A percentile compares a stretch with the other conserved stretches of the same genome.
phyloP scores from a whole-genome alignment of 768 basidiomycete genomes.

The Exsudoporus frostii region DNA sequence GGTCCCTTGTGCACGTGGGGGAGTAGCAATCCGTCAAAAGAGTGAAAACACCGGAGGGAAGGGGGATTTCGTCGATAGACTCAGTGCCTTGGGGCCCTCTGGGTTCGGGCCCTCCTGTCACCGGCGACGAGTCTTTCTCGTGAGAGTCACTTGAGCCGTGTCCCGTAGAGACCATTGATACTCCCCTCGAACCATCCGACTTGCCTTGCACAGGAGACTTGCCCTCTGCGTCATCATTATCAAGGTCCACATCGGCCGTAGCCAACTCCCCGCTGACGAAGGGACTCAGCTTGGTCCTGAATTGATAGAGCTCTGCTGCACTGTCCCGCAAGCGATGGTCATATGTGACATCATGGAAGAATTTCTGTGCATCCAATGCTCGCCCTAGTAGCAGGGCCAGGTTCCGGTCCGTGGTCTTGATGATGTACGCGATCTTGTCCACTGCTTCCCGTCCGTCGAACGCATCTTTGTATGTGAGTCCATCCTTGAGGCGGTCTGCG shows the following conservation, averaged over 20 bases:
- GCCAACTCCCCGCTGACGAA: conserved; percentile 77
- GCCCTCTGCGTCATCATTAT: conserved; percentile 34
- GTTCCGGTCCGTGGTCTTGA: conserved; percentile 97
- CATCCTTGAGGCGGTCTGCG: conserved; percentile 86
- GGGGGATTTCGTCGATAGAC: conserved; percentile 56
- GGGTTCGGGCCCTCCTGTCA: conserved; percentile 16
- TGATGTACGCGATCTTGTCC: conserved; percentile 95
- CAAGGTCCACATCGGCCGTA: conserved; percentile 31
- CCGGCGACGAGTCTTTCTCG: conserved; percentile 32
- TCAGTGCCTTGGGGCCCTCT: conserved; percentile 40
- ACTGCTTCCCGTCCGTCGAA: conserved; percentile 98
- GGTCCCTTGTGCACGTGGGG: conserved; percentile 91
- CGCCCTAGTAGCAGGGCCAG: conserved; percentile 92
- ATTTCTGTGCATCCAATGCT: conserved; percentile 96
- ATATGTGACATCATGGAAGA: conserved; percentile 99
- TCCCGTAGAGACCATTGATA: conserved; percentile 25
- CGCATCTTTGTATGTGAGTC: conserved; percentile 91
- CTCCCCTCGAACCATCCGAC: conserved; percentile 19
- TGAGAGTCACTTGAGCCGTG: conserved; percentile 36
- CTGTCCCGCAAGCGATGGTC: conserved; percentile 94
- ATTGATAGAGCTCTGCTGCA: conserved; percentile 87
- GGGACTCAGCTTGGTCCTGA: conserved; percentile 79
- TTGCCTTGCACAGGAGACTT: conserved; percentile 26
- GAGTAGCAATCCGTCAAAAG: conserved; percentile 97
- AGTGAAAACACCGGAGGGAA: conserved; percentile 95